Evolutionary conservation across 805 yeast species (phyloP).

Genomic region (Metschnikowia lunata): DNA sequence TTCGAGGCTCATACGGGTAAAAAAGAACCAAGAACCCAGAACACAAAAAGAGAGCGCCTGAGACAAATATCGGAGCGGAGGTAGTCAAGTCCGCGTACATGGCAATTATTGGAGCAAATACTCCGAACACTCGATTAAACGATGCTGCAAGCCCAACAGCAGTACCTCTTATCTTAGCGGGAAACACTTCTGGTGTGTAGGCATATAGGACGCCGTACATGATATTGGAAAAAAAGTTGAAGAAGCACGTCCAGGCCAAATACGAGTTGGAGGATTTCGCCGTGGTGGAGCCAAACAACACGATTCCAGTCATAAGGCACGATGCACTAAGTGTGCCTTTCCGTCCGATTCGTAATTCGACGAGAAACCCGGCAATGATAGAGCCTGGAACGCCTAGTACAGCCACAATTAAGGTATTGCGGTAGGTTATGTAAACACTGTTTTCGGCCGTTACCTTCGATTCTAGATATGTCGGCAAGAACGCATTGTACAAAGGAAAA

Average conservation of each 20-base stretch:
- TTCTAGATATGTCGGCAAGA: slow-evolving; percentile 38
- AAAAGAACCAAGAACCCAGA: slow-evolving; percentile 35
- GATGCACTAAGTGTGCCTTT: slow-evolving; percentile 35
- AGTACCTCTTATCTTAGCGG: slow-evolving; percentile 46
- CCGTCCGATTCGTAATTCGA: slow-evolving; percentile 14
- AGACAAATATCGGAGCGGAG: slow-evolving; percentile 57
- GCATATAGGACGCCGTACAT: slow-evolving; percentile 55
- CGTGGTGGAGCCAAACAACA: slow-evolving; percentile 60
- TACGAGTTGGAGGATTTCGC: slow-evolving; percentile 48
- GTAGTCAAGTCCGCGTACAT: slow-evolving; percentile 52
- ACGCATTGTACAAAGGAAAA: slow-evolving; percentile 17
- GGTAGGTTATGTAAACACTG: slow-evolving; percentile 27
- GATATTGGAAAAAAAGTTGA: slow-evolving; percentile 46
- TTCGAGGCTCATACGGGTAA: slow-evolving; percentile 48
- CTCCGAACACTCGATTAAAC: slow-evolving; percentile 48
- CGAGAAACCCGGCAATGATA: slow-evolving; percentile 12
- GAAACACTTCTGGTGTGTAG: slow-evolving; percentile 62
- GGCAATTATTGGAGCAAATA: slow-evolving; percentile 54
- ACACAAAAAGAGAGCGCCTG: slow-evolving; percentile 51
- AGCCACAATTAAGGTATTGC: slow-evolving; percentile 16
- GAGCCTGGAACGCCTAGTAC: slow-evolving; percentile 16
- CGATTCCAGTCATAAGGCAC: slow-evolving; percentile 50
- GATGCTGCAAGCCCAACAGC: slow-evolving; percentile 60
- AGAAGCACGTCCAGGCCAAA: slow-evolving; percentile 46
- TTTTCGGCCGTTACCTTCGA: slow-evolving; percentile 31